Base-by-base conservation (phyloP, 202 grass and related monocot genomes). In the Bolboschoenoplectus hybrid region DNA sequence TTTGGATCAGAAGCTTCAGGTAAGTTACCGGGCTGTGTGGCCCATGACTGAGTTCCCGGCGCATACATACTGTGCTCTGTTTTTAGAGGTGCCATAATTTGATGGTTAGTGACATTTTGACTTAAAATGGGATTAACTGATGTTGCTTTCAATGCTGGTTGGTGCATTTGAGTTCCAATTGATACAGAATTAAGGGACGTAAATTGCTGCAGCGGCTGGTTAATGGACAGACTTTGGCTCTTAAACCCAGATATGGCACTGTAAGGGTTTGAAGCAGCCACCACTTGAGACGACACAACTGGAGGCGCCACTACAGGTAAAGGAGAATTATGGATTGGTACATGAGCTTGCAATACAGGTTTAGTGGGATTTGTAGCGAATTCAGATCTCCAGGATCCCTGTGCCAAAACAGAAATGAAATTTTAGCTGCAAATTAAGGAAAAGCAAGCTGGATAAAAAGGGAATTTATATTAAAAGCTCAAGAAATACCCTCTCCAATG, bases 341-440 rank as follows among this genome's bases (percentile, higher is more conserved):
- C 82, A 26, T 87, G 89, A 73, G 89, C 40, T 14, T 80, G 87
- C 32, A 88, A 86, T 51, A 69, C 90, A 67, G 88, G 86, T 85
- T 89, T 74, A 78, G 87, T 80, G 70, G 84, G 57, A 87, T 88
- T 87, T 1, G 84, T 35, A 14, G 84, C 49, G 41, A 94, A 87
- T 47, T 96, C 89, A 53, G 89, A 89, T 77, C 85, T 89, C 97
- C 97, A 97, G 56, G 14, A 55, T 62, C 40, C 90, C 97, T 99
- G 92, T 67, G 65, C 60, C 8, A 89, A 85, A 89, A 69, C 76
- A 80, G 7, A 39, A 86, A 56, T 60, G 83, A 78, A 78, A 72
- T 61, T 68, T 34, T 60, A 46, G 85, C 78, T 50, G 84, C 75
- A 50, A 71, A 75, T 81, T 9, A 86, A 32, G 6, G 41, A 43